A percentile compares a stretch with the other conserved stretches of the same genome.
These are phyloP conservation scores for Brassica balearica DNA, from an alignment of 441 rosid genomes.

Conservation along the genomic window DNA sequence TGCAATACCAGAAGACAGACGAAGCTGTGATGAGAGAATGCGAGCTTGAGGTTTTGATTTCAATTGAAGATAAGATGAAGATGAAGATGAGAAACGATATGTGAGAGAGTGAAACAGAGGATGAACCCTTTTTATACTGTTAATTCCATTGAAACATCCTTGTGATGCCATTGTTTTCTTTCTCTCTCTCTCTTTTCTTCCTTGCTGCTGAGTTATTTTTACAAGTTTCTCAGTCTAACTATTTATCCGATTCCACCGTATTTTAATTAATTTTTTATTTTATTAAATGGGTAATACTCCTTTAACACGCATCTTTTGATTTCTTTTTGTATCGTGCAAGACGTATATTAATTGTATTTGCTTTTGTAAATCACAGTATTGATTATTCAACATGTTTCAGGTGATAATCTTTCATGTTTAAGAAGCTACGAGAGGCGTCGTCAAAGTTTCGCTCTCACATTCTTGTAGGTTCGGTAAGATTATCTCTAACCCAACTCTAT, in stretches of 20 bases:
- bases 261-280: not conserved
- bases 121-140: conserved; percentile 60
- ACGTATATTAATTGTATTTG: not conserved
- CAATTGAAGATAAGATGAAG: conserved; percentile 25
- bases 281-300: not conserved
- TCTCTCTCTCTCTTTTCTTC: conserved; percentile 1
- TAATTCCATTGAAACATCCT: conserved; percentile 41
- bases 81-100: conserved; percentile 34
- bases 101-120: conserved; percentile 41
- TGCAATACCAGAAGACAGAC: conserved; percentile 32
- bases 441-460: not conserved
- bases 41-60: conserved; percentile 18
- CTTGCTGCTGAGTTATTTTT: conserved; percentile 3
- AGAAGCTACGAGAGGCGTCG: not conserved
- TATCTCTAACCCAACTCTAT: too few species aligned
- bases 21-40: not conserved
- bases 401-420: not conserved
- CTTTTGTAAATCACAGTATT: not conserved
- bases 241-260: conserved; percentile 28
- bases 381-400: not conserved
- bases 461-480: not conserved
- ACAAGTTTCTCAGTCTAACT: conserved; percentile 34
- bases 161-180: conserved; percentile 55
- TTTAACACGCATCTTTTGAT: conserved; percentile 12
- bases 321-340: conserved; percentile 14